These are phyloP conservation scores for Pseudogymnoascus sp. DNA, from an alignment of 2,329 filamentous ascomycete species.

Conservation along the genomic window DNA sequence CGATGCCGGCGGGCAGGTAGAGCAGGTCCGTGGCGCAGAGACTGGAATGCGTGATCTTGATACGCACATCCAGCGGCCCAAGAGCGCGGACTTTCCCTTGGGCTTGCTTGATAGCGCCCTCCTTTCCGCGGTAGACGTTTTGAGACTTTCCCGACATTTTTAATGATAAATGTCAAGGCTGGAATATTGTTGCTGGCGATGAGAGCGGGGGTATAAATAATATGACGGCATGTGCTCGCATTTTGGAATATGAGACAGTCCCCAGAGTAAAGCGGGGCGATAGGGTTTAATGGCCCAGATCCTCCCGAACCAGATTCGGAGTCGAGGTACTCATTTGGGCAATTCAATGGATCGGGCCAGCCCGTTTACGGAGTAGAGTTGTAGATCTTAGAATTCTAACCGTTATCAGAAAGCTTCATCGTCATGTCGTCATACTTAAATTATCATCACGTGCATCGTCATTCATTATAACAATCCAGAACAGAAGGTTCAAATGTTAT, in stretches of 20 bases:
- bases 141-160: conserved; percentile 1
- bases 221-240: not conserved
- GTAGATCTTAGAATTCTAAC: conserved; percentile 3
- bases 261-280: not conserved
- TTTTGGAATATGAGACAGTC: not conserved
- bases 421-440: not conserved
- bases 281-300: not conserved
- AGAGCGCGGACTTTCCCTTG: conserved; percentile 25
- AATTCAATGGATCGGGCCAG: not conserved
- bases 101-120: not conserved
- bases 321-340: not conserved
- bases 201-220: not conserved
- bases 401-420: not conserved
- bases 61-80: conserved; percentile 43
- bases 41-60: conserved; percentile 56
- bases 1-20: conserved; percentile 27
- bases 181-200: not conserved
- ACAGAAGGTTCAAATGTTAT: not conserved
- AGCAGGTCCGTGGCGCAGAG: conserved; percentile 52
- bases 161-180: not conserved
- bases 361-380: not conserved
- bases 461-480: not conserved
- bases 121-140: not conserved
- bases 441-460: not conserved
- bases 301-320: not conserved